Conservation (phyloP, 495 filamentous ascomycete genomes). For the Xylaria nigripes region DNA sequence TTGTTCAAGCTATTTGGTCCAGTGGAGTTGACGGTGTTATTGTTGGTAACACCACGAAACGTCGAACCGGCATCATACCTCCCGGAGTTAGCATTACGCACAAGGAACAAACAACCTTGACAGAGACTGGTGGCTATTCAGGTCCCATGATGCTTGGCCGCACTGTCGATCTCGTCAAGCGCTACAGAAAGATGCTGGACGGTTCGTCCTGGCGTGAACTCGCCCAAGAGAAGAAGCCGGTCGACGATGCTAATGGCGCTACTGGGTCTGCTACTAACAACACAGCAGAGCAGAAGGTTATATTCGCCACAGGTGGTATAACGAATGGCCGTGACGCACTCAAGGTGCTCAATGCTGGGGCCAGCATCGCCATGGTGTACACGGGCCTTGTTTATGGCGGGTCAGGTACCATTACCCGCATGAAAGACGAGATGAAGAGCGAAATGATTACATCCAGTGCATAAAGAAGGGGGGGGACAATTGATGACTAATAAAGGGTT, state of each 20-base stretch:
- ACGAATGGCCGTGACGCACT: constrained; percentile 74
- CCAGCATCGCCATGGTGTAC: constrained; percentile 80
- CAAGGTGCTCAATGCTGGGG: constrained; percentile 72
- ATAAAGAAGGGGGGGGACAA: constrained; percentile 2
- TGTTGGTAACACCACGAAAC: constrained; percentile 95
- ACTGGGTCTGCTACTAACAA: neutral
- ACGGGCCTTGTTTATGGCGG: constrained; percentile 77
- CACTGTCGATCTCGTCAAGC: constrained; percentile 64
- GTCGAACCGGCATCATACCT: constrained; percentile 60
- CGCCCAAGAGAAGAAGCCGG: constrained; percentile 14
- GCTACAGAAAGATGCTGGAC: constrained; percentile 71
- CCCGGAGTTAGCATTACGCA: constrained; percentile 51
- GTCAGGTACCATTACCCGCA: constrained; percentile 71
- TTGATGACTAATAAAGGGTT: neutral
- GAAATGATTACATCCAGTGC: constrained; percentile 11
- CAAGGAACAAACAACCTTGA: constrained; percentile 57
- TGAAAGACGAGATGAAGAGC: constrained; percentile 78
- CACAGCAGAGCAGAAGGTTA: constrained; percentile 53
- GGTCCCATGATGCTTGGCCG: constrained; percentile 79
- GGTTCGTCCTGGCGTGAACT: constrained; percentile 26
- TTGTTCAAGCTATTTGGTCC: constrained; percentile 75
- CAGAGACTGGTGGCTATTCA: constrained; percentile 81
- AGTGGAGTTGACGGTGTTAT: constrained; percentile 90
- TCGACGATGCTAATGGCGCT: constrained; percentile 26
- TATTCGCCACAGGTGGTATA: constrained; percentile 90